Evolutionary conservation across 805 yeast species (phyloP).

Genomic region (Wickerhamomyces tratensis): DNA sequence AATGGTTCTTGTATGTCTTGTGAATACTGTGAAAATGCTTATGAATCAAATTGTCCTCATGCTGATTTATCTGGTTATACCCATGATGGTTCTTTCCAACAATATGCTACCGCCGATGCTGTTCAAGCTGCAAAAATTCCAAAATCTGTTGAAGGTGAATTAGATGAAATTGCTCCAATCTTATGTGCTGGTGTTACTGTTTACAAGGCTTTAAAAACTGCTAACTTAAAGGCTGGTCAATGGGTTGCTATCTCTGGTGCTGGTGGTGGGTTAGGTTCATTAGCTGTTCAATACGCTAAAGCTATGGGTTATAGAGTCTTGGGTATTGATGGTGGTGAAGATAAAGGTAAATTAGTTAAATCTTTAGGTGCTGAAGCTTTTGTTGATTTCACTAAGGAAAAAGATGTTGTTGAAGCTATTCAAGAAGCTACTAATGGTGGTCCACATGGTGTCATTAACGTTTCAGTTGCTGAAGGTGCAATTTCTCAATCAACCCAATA

Average conservation of each 20-base stretch:
- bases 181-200: conserved; percentile 90
- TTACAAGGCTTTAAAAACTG: conserved; percentile 81
- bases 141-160: conserved; percentile 45
- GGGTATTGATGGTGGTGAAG: conserved; percentile 65
- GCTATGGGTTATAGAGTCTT: conserved; percentile 71
- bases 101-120: conserved; percentile 84
- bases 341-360: conserved; percentile 43
- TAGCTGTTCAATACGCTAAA: conserved; percentile 65
- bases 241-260: conserved; percentile 77
- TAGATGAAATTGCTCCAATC: conserved; percentile 71
- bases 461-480: conserved; percentile 64
- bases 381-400: conserved; percentile 47
- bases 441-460: conserved; percentile 68
- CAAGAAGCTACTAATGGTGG: conserved; percentile 58
- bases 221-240: conserved; percentile 58
- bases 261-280: conserved; percentile 71
- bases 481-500: conserved; percentile 51
- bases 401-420: conserved; percentile 47
- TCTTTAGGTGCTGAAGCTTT: conserved; percentile 58
- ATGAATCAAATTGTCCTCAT: conserved; percentile 61
- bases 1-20: conserved; percentile 70
- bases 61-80: conserved; percentile 81
- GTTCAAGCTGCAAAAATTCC: conserved; percentile 80
- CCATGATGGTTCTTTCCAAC: conserved; percentile 87
- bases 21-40: conserved; percentile 60